These are phyloP conservation scores for Remersonia thermophila DNA, from an alignment of 2,329 filamentous ascomycete genomes.

Conservation along the genomic window DNA sequence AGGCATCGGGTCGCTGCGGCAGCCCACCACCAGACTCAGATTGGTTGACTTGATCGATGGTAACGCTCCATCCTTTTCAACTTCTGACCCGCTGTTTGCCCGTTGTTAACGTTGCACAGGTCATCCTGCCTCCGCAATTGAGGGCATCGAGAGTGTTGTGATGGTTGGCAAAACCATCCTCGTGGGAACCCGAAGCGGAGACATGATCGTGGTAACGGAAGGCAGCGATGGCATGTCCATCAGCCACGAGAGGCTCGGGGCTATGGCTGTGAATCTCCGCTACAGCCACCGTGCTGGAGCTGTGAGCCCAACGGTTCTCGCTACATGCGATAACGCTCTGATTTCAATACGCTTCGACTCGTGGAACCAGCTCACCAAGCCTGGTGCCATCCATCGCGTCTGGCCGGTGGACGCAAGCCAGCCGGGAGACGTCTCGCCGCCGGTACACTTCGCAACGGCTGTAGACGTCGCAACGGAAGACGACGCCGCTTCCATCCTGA, in stretches of 20 bases:
- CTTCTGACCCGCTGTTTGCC: background rate
- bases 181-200: conserved; percentile 40
- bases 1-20: conserved; percentile 17
- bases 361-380: conserved; percentile 13
- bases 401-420: conserved; percentile 38
- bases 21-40: conserved; percentile 1
- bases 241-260: conserved; percentile 19
- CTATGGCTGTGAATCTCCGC: conserved; percentile 13
- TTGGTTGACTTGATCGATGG: conserved; percentile 15
- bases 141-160: conserved; percentile 15
- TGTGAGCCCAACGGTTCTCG: conserved; percentile 24
- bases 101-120: background rate
- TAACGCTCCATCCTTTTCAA: conserved; percentile 10
- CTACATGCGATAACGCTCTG: conserved; percentile 37
- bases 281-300: conserved; percentile 13
- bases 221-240: conserved; percentile 6
- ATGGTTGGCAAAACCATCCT: conserved; percentile 20
- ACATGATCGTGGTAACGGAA: conserved; percentile 30
- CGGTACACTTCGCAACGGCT: conserved; percentile 35
- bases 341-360: conserved; percentile 26
- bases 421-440: conserved; percentile 25
- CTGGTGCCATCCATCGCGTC: conserved; percentile 33
- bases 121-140: conserved; percentile 11
- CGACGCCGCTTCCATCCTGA: conserved; percentile 32
- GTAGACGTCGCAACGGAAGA: conserved; percentile 28